A percentile compares a stretch with the other conserved stretches of the same genome.
Evolutionary conservation across 768 basidiomycete species (phyloP).

Genomic region (Cystofilobasidium ferigula): DNA sequence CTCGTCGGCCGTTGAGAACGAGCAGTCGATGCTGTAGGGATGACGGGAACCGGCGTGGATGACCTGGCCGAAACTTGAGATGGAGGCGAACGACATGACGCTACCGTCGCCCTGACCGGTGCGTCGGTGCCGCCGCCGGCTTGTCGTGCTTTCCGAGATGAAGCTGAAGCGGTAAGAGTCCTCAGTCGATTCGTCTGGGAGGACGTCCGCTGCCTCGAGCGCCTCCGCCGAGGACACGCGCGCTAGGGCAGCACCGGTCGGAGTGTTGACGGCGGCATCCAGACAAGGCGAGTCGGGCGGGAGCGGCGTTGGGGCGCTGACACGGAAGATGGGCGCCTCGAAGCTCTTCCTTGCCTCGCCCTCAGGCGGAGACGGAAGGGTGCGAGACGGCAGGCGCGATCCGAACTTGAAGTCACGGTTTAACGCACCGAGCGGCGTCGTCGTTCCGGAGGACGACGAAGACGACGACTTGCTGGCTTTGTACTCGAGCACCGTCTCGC

Average conservation of each 20-base stretch:
- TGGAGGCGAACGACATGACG: constrained; percentile 9
- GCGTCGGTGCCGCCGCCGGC: constrained; percentile 1
- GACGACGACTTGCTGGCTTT: constrained; percentile 1
- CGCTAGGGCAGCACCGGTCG: background rate
- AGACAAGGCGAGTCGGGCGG: constrained; percentile 5
- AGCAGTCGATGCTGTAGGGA: constrained; percentile 14
- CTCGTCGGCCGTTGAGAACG: background rate
- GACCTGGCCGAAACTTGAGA: constrained; percentile 11
- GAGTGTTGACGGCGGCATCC: background rate
- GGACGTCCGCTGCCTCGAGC: constrained; percentile 1
- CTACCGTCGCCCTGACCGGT: background rate
- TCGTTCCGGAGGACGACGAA: background rate
- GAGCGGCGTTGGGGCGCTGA: constrained; percentile 13
- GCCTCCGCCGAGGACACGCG: background rate
- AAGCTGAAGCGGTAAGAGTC: constrained; percentile 5
- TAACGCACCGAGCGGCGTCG: constrained; percentile 12
- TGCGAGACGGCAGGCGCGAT: background rate
- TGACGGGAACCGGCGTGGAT: constrained; percentile 8
- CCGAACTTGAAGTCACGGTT: constrained; percentile 19
- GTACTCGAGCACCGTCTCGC: background rate
- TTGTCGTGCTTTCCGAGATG: constrained; percentile 12
- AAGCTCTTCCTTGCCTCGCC: background rate
- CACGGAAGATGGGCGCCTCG: constrained; percentile 1
- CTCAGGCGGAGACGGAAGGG: background rate
- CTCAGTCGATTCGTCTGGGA: background rate